These are phyloP conservation scores for Hypoxylon sp. DNA, from an alignment of 2,329 filamentous ascomycete species.

Conservation along the genomic window DNA sequence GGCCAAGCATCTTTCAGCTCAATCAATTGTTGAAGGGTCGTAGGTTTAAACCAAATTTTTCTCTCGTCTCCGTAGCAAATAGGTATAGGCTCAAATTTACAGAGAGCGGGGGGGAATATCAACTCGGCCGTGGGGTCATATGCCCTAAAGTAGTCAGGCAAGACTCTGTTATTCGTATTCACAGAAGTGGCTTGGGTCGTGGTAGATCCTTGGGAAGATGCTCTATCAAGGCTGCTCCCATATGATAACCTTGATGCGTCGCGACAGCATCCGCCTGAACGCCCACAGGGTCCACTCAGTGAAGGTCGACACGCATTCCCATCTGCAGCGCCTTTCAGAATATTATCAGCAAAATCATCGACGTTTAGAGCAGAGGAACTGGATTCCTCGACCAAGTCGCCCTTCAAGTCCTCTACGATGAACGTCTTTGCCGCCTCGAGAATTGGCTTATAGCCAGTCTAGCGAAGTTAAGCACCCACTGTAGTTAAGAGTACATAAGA, in stretches of 20 bases:
- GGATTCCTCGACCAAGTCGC: slow-evolving; percentile 53
- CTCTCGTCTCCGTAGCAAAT: slow-evolving; percentile 91
- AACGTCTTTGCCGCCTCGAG: slow-evolving; percentile 93
- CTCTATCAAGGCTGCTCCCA: slow-evolving; percentile 78
- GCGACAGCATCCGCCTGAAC: slow-evolving; percentile 57
- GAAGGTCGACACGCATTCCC: slow-evolving; percentile 16
- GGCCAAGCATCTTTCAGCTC: slow-evolving; percentile 90
- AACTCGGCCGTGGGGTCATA: slow-evolving; percentile 92
- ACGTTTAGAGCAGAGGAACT: not conserved
- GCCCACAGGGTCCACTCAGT: slow-evolving; percentile 39
- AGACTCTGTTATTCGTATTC: slow-evolving; percentile 66
- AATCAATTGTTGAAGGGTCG: slow-evolving; percentile 85
- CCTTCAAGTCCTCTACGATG: slow-evolving; percentile 66
- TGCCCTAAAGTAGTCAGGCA: slow-evolving; percentile 83
- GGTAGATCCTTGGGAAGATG: slow-evolving; percentile 65
- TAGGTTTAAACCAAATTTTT: slow-evolving; percentile 91
- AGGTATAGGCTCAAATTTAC: slow-evolving; percentile 82
- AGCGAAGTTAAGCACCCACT: slow-evolving; percentile 38
- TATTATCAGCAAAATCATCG: slow-evolving; percentile 11
- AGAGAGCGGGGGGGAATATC: slow-evolving; percentile 89
- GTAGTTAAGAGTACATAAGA: slow-evolving; percentile 56
- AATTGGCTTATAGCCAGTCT: slow-evolving; percentile 90
- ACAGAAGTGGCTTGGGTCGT: slow-evolving; percentile 73
- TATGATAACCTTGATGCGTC: slow-evolving; percentile 62
- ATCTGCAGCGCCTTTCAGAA: slow-evolving; percentile 6